Evolutionary conservation across 2,329 filamentous ascomycete genomes (phyloP), one percentile per base, ranked within the genome.

Genomic region (Periconia digitata): DNA sequence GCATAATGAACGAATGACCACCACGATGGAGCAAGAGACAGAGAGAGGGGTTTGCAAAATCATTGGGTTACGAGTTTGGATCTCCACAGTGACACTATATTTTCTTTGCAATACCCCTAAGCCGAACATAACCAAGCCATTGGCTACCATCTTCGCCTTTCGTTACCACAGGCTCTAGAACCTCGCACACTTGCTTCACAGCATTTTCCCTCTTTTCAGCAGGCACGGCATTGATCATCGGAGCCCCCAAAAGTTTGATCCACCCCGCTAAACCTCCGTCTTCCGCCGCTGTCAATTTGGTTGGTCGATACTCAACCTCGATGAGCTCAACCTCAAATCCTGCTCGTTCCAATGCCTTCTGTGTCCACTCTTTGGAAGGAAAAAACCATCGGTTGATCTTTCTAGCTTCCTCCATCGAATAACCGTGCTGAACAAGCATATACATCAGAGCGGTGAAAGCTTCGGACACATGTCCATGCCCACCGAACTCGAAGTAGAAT

Each of bases 151-250:
- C 18, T 7, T 41, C 51, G 42, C 50, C 49, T 47, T 46, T 37
- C 41, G 27, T 32, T 32, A 53, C 46, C 47, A 40, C 27, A 32
- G 49, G 39, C 59, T 52, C 63, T 62, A 62, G 8, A 10, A 51
- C 46, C 60, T 57, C 62, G 59, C 63, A 60, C 55, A 41, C 20
- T 24, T 21, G 32, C 8, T 32, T 32, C 27, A 32, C 4, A 12
- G 27, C 27, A 5, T 32, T 3, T 32, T 4, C 3, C 27, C 27
- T 32, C 10, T 32, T 4, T 15, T 4, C 27, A 3, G 27, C 5
- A 32, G 27, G 27, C 10, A 32, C 8, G 5, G 27, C 27, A 32
- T 32, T 32, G 8, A 32, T 32, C 27, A 32, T 32, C 4, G 27
- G 27, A 32, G 27, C 27, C 3, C 27, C 27, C 5, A 32, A 15